phyloP scores from a whole-genome alignment of 176 grass and related monocot species.

The Bothriochloa decipiens region DNA sequence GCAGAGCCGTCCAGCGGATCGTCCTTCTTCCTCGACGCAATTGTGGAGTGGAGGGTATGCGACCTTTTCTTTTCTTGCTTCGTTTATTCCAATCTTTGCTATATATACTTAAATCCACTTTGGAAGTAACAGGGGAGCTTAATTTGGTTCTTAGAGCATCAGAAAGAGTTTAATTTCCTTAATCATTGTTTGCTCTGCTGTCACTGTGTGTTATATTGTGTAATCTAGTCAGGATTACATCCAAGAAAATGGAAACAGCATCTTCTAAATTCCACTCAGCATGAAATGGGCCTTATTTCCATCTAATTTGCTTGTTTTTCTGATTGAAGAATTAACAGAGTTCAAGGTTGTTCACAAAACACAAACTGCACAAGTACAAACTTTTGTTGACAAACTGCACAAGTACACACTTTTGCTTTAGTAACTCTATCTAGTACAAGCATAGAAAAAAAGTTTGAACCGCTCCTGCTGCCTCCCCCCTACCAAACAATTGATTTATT shows the following conservation, averaged over 20 bases:
- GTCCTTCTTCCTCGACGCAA: constrained; percentile 78
- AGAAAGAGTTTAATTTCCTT: neutral
- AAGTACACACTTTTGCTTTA: neutral
- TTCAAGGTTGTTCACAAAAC: neutral
- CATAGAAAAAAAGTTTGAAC: neutral
- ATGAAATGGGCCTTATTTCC: neutral
- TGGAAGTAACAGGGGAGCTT: neutral
- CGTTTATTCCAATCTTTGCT: constrained; percentile 3
- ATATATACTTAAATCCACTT: neutral
- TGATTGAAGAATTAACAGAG: constrained; percentile 8
- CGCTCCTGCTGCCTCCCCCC: neutral
- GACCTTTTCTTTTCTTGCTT: neutral
- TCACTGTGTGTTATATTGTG: neutral
- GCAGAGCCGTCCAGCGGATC: constrained; percentile 73
- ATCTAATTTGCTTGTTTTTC: neutral
- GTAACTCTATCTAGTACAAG: neutral
- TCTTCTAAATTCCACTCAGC: neutral
- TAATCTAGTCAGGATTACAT: neutral
- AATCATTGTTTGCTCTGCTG: neutral
- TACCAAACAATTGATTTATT: neutral
- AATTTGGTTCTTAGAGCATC: constrained; percentile 20
- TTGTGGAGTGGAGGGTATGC: constrained; percentile 78
- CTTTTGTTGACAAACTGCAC: neutral
- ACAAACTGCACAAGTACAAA: neutral
- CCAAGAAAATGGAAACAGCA: constrained; percentile 7